Percentiles rank a stretch among this genome's conserved stretches.
Evolutionary conservation across 306 rosid species (phyloP).

Genomic region (Ziziphus jujuba): DNA sequence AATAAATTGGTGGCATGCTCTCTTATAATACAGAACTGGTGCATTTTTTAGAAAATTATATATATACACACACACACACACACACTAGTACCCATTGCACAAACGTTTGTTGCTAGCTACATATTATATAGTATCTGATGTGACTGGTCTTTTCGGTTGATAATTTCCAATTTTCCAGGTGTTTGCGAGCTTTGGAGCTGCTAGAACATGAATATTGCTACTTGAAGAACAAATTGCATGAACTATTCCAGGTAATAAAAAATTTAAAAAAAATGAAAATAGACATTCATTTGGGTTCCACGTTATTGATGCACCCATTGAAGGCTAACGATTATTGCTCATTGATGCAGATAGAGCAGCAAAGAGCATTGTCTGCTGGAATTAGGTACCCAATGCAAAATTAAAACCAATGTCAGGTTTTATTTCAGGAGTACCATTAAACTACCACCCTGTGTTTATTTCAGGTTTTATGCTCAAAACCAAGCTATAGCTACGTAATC

Average conservation of each 20-base stretch:
- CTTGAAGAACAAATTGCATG: conserved; percentile 88
- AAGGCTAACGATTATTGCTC: neutral
- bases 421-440: too few relatives aligned
- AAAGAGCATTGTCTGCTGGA: conserved; percentile 80
- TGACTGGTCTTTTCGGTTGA: too few relatives aligned
- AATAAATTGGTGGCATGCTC: too few relatives aligned
- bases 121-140: neutral
- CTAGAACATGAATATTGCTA: conserved; percentile 92
- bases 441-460: neutral
- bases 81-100: too few relatives aligned
- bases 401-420: too few relatives aligned
- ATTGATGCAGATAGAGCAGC: conserved; percentile 69
- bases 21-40: too few relatives aligned
- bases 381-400: conserved; percentile 79
- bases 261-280: too few relatives aligned
- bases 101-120: neutral
- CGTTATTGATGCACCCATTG: neutral
- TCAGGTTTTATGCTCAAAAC: neutral
- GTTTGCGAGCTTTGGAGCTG: conserved; percentile 84
- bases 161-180: too few relatives aligned
- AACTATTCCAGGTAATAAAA: conserved; percentile 71
- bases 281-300: too few relatives aligned
- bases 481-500: neutral
- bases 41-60: too few relatives aligned
- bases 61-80: too few relatives aligned